Percentiles rank a stretch among this genome's conserved stretches.
Evolutionary conservation across 768 basidiomycete species (phyloP).

Genomic region (Lactarius sanguifluus): DNA sequence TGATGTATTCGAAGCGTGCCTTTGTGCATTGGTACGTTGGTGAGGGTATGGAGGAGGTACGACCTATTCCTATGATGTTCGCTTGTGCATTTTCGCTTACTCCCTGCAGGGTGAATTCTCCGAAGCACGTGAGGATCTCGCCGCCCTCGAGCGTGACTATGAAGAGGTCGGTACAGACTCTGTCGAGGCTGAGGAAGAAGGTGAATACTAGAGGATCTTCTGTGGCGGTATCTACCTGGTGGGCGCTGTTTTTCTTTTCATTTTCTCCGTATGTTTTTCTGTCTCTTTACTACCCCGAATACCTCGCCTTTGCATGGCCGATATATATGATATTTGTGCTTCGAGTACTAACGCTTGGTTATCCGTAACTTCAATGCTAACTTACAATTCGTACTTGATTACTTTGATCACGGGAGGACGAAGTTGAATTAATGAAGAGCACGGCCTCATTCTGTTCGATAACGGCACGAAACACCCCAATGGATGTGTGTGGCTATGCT

Average conservation of each 20-base stretch:
- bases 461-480: too few relatives aligned
- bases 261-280: conserved; percentile 14
- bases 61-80: conserved; percentile 7
- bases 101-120: conserved; percentile 85
- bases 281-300: conserved; percentile 18
- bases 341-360: conserved; percentile 29
- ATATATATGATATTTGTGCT: conserved; percentile 28
- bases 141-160: conserved; percentile 94
- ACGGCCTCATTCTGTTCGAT: background rate
- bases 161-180: conserved; percentile 86
- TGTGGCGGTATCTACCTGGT: conserved; percentile 9
- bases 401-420: background rate
- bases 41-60: conserved; percentile 97
- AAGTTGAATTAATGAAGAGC: background rate
- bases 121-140: conserved; percentile 96
- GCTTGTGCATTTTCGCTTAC: conserved; percentile 24
- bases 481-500: too few relatives aligned
- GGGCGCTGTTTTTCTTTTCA: background rate
- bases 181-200: conserved; percentile 66
- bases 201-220: conserved; percentile 48
- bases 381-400: conserved; percentile 15
- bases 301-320: conserved; percentile 12
- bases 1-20: conserved; percentile 95
- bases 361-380: conserved; percentile 30
- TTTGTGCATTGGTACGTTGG: conserved; percentile 96